Evolutionary conservation across 495 filamentous ascomycete species (phyloP).

Genomic region (Pyrenopolyporus hunteri): DNA sequence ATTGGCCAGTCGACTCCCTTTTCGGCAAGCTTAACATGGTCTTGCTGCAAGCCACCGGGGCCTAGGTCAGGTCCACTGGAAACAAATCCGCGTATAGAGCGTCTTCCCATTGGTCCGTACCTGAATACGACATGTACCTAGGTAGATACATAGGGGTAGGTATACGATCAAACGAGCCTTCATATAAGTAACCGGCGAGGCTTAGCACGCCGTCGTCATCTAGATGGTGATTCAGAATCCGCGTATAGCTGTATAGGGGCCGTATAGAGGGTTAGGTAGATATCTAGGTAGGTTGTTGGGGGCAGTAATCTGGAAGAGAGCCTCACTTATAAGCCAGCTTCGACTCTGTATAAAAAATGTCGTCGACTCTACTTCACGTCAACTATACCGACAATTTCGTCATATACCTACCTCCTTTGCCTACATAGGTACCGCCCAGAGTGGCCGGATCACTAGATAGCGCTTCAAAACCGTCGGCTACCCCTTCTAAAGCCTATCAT

Average conservation of each 20-base stretch:
- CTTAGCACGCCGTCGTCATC: constrained; percentile 1
- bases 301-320: neutral
- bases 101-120: constrained; percentile 7
- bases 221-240: neutral
- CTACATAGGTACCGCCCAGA: too few species aligned
- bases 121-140: too few species aligned
- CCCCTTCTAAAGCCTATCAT: neutral
- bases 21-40: too few species aligned
- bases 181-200: neutral
- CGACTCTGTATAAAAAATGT: neutral
- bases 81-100: too few species aligned
- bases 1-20: too few species aligned
- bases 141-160: neutral
- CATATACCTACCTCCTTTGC: too few species aligned
- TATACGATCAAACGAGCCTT: neutral
- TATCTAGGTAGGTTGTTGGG: too few species aligned
- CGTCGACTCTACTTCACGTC: neutral
- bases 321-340: constrained; percentile 5
- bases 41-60: too few species aligned
- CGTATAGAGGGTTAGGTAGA: neutral
- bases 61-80: too few species aligned
- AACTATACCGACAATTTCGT: neutral
- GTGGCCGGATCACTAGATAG: neutral
- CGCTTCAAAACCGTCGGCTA: too few species aligned
- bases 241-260: constrained; percentile 4